These are phyloP conservation scores for Ophiorrhiza pumila DNA, from an alignment of 257 asterid genomes.

Conservation along the genomic window DNA sequence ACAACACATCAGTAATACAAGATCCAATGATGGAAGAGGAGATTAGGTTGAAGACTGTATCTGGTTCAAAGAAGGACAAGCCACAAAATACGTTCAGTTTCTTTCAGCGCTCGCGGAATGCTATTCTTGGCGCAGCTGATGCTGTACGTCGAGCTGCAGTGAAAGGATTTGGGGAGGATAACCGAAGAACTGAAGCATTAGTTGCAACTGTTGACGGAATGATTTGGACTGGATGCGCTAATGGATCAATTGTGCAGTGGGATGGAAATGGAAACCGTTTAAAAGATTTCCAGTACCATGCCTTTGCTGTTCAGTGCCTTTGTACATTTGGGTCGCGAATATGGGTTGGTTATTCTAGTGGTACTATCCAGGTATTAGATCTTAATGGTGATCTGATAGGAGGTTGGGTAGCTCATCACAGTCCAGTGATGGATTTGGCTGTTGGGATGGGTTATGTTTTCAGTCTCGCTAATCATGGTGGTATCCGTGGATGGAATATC, in stretches of 20 bases:
- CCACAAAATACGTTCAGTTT: conserved; percentile 61
- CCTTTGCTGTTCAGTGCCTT: conserved; percentile 66
- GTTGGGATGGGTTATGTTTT: conserved; percentile 65
- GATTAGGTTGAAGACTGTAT: conserved; percentile 43
- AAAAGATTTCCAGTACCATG: conserved; percentile 67
- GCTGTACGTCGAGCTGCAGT: conserved; percentile 92
- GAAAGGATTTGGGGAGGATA: conserved; percentile 85
- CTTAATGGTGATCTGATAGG: conserved; percentile 76
- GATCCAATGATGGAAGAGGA: conserved; percentile 77
- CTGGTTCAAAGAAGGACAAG: conserved; percentile 65
- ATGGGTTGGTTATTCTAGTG: conserved; percentile 90
- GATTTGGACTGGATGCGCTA: conserved; percentile 90
- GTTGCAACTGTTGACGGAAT: conserved; percentile 64
- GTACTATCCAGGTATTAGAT: conserved; percentile 79
- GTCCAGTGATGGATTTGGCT: conserved; percentile 73
- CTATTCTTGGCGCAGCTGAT: conserved; percentile 96
- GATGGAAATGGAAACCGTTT: conserved; percentile 83
- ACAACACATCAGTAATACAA: conserved; percentile 43
- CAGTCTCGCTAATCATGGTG: conserved; percentile 93
- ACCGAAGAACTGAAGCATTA: conserved; percentile 78
- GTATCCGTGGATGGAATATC: conserved; percentile 96
- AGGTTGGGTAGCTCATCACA: conserved; percentile 80
- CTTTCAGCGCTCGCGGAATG: conserved; percentile 97
- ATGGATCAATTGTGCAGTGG: conserved; percentile 88
- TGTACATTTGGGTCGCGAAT: conserved; percentile 70